Percentiles rank a stretch among this genome's conserved stretches.
Conservation (phyloP, 2,329 filamentous ascomycete species). For the Alternaria atra region DNA sequence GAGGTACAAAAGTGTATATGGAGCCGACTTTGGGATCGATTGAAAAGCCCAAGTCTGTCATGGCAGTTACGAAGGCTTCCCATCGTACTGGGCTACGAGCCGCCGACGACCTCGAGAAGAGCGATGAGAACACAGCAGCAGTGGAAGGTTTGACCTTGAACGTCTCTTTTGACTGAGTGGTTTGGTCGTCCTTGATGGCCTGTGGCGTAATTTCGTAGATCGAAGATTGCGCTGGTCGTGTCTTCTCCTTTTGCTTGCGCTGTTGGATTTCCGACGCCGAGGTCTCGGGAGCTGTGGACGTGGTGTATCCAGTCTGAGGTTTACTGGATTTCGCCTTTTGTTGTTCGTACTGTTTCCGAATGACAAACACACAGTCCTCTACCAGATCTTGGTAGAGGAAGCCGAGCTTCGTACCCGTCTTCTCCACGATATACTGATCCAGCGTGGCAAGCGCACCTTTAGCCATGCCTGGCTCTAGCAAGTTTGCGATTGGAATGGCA, state of each 20-base stretch:
- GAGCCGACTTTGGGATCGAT: slow-evolving; percentile 23
- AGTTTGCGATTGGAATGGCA: slow-evolving; percentile 54
- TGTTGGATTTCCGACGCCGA: not conserved
- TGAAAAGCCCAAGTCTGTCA: slow-evolving; percentile 25
- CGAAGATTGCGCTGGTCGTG: not conserved
- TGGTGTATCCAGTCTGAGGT: not conserved
- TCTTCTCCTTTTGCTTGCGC: slow-evolving; percentile 11
- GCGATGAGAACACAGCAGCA: slow-evolving; percentile 50
- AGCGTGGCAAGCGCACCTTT: slow-evolving; percentile 49
- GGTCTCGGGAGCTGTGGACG: not conserved
- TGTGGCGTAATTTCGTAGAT: slow-evolving; percentile 1
- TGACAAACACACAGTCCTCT: not conserved
- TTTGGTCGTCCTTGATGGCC: not conserved
- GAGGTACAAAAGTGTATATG: slow-evolving; percentile 22
- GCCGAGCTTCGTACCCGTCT: slow-evolving; percentile 25
- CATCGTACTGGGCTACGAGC: slow-evolving; percentile 32
- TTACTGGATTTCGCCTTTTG: slow-evolving; percentile 1
- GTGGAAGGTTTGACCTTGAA: slow-evolving; percentile 54
- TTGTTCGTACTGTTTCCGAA: not conserved
- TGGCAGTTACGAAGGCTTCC: slow-evolving; percentile 22
- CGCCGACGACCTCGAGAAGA: slow-evolving; percentile 34
- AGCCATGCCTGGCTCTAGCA: slow-evolving; percentile 54
- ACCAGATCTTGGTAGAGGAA: slow-evolving; percentile 10
- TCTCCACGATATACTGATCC: slow-evolving; percentile 51
- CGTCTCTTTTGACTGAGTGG: not conserved